phyloP scores from a whole-genome alignment of 139 green algal genomes.

The Closterium sp. region DNA sequence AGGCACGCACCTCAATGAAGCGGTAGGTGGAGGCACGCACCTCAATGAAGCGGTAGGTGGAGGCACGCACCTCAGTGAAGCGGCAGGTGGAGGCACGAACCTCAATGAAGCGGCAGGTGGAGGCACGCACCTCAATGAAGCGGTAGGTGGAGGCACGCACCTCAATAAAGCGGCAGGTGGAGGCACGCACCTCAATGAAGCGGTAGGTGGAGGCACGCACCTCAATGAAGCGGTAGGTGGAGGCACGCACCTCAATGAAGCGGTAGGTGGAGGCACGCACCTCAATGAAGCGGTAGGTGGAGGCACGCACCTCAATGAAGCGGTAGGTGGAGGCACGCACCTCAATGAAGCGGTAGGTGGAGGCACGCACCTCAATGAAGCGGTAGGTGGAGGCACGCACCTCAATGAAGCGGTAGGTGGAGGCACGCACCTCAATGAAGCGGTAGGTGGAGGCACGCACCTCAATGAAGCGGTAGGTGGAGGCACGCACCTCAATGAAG shows the following conservation, averaged over 20 bases:
- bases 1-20: too few species aligned
- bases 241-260: background rate
- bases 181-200: background rate
- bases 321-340: constrained; percentile 4
- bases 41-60: constrained; percentile 6
- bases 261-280: constrained; percentile 4
- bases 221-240: too few species aligned
- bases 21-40: background rate
- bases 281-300: too few species aligned
- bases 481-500: background rate
- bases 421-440: background rate
- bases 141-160: constrained; percentile 4
- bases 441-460: constrained; percentile 4
- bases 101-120: constrained; percentile 2
- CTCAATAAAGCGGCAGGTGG: too few species aligned
- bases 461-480: too few species aligned
- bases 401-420: too few species aligned
- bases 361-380: background rate
- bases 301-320: background rate
- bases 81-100: background rate
- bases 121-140: background rate
- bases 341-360: too few species aligned
- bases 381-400: constrained; percentile 4
- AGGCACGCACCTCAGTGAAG: too few species aligned
- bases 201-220: constrained; percentile 4